Conservation (phyloP, 2,329 filamentous ascomycete genomes). For the Xylariaceae sp. region DNA sequence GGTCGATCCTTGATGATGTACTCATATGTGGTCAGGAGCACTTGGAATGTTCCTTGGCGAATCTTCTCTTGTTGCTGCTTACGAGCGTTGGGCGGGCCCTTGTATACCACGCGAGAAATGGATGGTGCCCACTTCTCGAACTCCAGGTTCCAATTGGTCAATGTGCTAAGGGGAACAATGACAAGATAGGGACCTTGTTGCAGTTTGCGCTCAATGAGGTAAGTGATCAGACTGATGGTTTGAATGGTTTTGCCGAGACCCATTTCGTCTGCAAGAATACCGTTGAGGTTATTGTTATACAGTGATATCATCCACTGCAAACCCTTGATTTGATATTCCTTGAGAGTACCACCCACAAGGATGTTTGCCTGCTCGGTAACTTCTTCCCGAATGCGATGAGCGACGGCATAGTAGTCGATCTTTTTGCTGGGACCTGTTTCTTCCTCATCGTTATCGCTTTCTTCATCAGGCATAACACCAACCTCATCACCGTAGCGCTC, state of each 20-base stretch:
- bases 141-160: constrained; percentile 98
- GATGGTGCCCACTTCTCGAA: constrained; percentile 98
- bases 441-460: constrained; percentile 63
- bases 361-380: constrained; percentile 78
- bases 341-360: constrained; percentile 85
- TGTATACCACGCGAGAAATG: constrained; percentile 87
- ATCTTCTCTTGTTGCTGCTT: constrained; percentile 93
- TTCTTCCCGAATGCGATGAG: constrained; percentile 92
- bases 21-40: constrained; percentile 94
- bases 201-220: constrained; percentile 92
- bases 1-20: constrained; percentile 99
- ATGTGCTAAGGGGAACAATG: constrained; percentile 91
- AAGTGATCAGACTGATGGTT: constrained; percentile 95
- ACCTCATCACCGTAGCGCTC: constrained; percentile 70
- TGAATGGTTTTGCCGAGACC: constrained; percentile 99
- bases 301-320: constrained; percentile 99
- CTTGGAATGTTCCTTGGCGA: constrained; percentile 91
- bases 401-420: constrained; percentile 98
- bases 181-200: constrained; percentile 91
- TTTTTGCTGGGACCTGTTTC: constrained; percentile 69
- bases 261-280: constrained; percentile 98
- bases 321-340: constrained; percentile 98
- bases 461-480: constrained; percentile 54
- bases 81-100: constrained; percentile 82
- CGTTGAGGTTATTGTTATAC: constrained; percentile 99